Evolutionary conservation across 1,284 basidiomycete species (phyloP), one percentile per base, ranked within the genome.

Genomic region (Marasmius fiardii): DNA sequence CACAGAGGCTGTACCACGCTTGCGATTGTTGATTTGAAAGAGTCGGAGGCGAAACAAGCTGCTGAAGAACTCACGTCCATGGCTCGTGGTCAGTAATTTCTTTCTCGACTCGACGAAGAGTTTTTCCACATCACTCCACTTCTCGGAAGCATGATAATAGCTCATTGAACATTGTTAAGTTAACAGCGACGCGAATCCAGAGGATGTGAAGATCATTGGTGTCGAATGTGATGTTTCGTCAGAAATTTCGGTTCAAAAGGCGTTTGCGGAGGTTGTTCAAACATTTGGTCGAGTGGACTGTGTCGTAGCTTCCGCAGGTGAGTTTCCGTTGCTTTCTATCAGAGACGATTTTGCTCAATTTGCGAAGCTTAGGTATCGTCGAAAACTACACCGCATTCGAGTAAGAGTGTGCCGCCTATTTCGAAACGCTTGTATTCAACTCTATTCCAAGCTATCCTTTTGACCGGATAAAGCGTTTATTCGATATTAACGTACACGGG

Each of bases 401-500:
- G 81, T 95, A 70, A 64, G 79, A 69, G 23, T 50, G 10, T 45
- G 33, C 24, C 45, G 10, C 11, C 48, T 20, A 31, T 44, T 20
- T n/a, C 14, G 16, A 49, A 20, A 31, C 7, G 16, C 23, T 24
- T 11, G 11, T 23, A 20, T 44, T 39, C 34, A 31, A 52, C 57
- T 50, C 61, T 50, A 45, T 52, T n/a, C 41, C 41, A 57, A 90
- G 89, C 55, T 93, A 96, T 74, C 93, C 94, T 3, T 83, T 86
- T 56, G 87, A 92, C 62, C 86, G 88, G 58, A 85, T 93, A 63
- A 88, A 87, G 69, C 84, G 85, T 45, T 76, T 98, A 53, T 90
- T 91, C 66, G 93, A 94, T 67, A 87, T 98, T 77, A 98, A 98
- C 69, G 90, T 98, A 54, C 92, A 96, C 68, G 95, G 94, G 52